Base-by-base conservation (phyloP, 2,329 filamentous ascomycete genomes). In the Tetracladium maxilliforme region DNA sequence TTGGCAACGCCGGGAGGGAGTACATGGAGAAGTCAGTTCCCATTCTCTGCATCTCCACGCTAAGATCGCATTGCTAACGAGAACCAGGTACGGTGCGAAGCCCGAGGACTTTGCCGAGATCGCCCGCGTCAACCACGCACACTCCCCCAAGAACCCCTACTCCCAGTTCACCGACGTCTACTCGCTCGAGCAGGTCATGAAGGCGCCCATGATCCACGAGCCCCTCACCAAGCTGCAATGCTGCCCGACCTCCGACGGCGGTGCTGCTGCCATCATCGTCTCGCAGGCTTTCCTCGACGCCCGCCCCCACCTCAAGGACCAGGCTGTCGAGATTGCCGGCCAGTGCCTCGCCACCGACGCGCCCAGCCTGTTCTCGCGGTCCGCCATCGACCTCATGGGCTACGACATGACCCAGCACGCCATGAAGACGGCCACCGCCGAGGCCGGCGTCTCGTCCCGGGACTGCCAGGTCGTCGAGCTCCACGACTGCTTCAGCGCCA, bases 161-260 rank as follows among this genome's bases (percentile, higher is more conserved):
- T 87, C 83, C n/a, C 87, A 95, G 53, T 95, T 98, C 64, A 78
- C 77, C 43, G 71, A 92, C 43, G 81, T 87, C 47, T 95, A 95
- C 59, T 80, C 79, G 1, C 70, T 76, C 20, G 80, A 93, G 16
- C 75, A 95, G 52, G 64, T 95, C 47, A 52, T 82, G 45, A 60
- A 75, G 19, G 58, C 81, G 0, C 61, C 81, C 31, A 79, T 72
- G 64, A 81, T 95, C 51, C 73, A 82, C 54, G 70, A 71, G 35
- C 87, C 87, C 10, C 65, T 95, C 28, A 95, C 90, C 30, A 95
- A 94, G 56, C 73, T 95, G n/a, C 90, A 95, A 58, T 95, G 87
- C 66, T 94, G 87, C 54, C 87, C 90, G 2, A 95, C 87, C 2
- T 92, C 83, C 1, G 90, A 95, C 50, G 87, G 87, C 24, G 81